Base-by-base conservation (phyloP, 208 protist genomes). In the Crithidia expoeki region DNA sequence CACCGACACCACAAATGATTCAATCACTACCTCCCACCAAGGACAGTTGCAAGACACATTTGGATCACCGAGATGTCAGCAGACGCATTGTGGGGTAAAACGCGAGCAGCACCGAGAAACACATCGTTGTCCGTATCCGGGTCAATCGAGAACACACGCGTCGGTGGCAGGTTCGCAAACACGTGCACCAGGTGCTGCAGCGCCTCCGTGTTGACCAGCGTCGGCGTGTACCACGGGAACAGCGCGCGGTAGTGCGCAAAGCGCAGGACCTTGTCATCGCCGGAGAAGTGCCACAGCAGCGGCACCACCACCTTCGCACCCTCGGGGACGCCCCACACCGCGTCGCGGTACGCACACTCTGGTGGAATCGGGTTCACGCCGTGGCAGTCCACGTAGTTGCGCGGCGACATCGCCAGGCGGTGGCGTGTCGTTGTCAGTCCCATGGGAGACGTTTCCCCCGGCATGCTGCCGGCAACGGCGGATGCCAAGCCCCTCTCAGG, bases 201-300 rank as follows among this genome's bases (percentile, higher is more conserved):
- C 14, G 44, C 44, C 4, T 12, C 19, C 14, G 51, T n/a, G 19
- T 57, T 57, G 28, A 16, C n/a, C 51, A 57, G 14, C 51, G 30
- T 57, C 14, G 51, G 51, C 28, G 51, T 57, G 51, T 57, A 57
- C 51, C 51, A 57, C 14, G 51, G 51, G 51, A 57, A 57, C 14
- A 57, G 12, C 6, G 51, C 25, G 12, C 51, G 25, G 25, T 21
- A 57, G 10, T 23, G 51, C 4, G 25, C 30, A 30, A 33, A 38
- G 21, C 25, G 28, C 14, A 5, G 5, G 3, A n/a, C 14, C 19
- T 57, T 57, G 25, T 30, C n/a, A 4, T 14, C 19, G 25, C 51
- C 51, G 32, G 51, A 10, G 51, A 57, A 57, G 51, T 57, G 51
- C 51, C 51, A 57, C 28, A 57, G 6, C 51, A 57, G 51, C 51